Percentiles rank a stretch among this genome's conserved stretches.
These are phyloP conservation scores for Sporisorium graminicola DNA, from an alignment of 1,284 basidiomycete species.

Conservation along the genomic window DNA sequence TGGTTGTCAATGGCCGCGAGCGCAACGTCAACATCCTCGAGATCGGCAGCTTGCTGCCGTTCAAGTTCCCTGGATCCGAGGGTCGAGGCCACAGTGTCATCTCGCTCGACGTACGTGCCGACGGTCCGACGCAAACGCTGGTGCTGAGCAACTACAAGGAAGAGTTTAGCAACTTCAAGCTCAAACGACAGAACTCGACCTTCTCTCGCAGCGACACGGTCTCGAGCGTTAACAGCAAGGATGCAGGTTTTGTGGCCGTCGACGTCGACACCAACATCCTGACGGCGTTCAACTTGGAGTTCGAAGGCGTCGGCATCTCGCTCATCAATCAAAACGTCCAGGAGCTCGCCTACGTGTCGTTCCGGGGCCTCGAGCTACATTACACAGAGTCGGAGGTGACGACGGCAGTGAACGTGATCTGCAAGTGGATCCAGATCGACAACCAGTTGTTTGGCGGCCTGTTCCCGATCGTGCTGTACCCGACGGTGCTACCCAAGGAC, in stretches of 20 bases:
- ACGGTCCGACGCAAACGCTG: slow-evolving; percentile 86
- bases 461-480: slow-evolving; percentile 95
- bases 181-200: slow-evolving; percentile 75
- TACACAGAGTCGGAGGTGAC: slow-evolving; percentile 86
- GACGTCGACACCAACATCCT: slow-evolving; percentile 79
- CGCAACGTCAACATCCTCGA: slow-evolving; percentile 92
- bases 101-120: slow-evolving; percentile 92
- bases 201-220: slow-evolving; percentile 79
- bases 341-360: slow-evolving; percentile 90
- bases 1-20: slow-evolving; percentile 77
- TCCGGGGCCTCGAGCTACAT: slow-evolving; percentile 84
- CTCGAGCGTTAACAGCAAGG: slow-evolving; percentile 76
- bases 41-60: slow-evolving; percentile 91
- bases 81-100: slow-evolving; percentile 75
- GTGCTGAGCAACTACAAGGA: slow-evolving; percentile 89
- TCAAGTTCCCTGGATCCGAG: slow-evolving; percentile 76
- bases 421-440: slow-evolving; percentile 86
- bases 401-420: slow-evolving; percentile 85
- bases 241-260: slow-evolving; percentile 82
- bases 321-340: slow-evolving; percentile 87
- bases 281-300: slow-evolving; percentile 80
- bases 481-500: slow-evolving; percentile 89
- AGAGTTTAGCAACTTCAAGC: slow-evolving; percentile 89
- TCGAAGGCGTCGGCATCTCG: slow-evolving; percentile 93
- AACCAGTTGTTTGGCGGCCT: slow-evolving; percentile 97